Percentiles rank a stretch among this genome's conserved stretches.
phyloP scores from a whole-genome alignment of 768 basidiomycete genomes.

The Hericium coralloides region DNA sequence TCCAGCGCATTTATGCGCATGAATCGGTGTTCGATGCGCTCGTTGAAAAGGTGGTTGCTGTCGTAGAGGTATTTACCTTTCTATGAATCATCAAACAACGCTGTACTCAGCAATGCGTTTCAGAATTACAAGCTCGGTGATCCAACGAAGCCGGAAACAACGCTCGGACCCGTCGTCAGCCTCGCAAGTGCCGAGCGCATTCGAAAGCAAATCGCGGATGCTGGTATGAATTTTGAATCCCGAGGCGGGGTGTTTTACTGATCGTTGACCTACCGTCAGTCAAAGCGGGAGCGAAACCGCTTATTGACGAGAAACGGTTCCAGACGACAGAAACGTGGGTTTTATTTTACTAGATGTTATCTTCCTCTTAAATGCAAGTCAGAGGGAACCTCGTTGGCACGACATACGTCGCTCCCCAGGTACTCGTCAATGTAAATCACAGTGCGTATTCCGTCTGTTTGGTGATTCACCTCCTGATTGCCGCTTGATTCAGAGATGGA shows the following conservation, averaged over 20 bases:
- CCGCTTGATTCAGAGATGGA: slow-evolving; percentile 60
- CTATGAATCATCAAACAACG: background rate
- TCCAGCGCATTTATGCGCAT: slow-evolving; percentile 89
- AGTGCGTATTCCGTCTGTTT: slow-evolving; percentile 36
- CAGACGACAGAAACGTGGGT: slow-evolving; percentile 59
- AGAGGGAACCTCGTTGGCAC: slow-evolving; percentile 36
- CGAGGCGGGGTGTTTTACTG: background rate
- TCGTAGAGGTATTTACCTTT: slow-evolving; percentile 48
- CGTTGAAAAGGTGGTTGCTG: slow-evolving; percentile 59
- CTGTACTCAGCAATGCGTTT: background rate
- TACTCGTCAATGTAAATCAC: slow-evolving; percentile 84
- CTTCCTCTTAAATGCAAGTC: background rate
- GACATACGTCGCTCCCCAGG: slow-evolving; percentile 85
- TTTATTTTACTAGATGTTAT: background rate
- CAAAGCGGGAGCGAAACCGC: slow-evolving; percentile 65
- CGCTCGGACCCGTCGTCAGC: slow-evolving; percentile 90
- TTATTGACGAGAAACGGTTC: slow-evolving; percentile 63
- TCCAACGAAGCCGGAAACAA: slow-evolving; percentile 64
- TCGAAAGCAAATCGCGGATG: slow-evolving; percentile 78
- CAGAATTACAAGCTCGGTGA: slow-evolving; percentile 83
- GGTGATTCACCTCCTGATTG: background rate
- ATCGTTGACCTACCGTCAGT: slow-evolving; percentile 31
- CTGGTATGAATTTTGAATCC: slow-evolving; percentile 39
- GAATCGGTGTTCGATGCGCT: slow-evolving; percentile 75
- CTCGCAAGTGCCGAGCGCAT: slow-evolving; percentile 79